phyloP scores from a whole-genome alignment of 495 filamentous ascomycete species.

The Neurospora hispaniola region DNA sequence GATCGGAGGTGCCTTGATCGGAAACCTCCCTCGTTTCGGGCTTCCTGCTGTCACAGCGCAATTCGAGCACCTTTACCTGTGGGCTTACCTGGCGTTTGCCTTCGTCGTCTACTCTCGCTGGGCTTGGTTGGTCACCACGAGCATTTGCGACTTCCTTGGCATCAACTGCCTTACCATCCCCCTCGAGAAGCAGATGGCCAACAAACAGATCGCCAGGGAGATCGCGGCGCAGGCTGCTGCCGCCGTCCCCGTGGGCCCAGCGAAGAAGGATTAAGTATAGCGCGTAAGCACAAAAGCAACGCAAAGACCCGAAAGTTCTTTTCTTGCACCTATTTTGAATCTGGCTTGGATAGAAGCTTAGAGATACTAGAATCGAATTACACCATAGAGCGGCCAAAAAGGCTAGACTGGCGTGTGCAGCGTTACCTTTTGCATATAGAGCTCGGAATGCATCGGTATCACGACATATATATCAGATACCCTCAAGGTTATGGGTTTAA shows the following conservation, averaged over 20 bases:
- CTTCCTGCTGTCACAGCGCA: slow-evolving; percentile 48
- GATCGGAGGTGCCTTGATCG: slow-evolving; percentile 70
- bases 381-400: neutral
- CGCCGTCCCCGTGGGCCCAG: neutral
- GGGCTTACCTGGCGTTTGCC: slow-evolving; percentile 71
- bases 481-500: neutral
- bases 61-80: slow-evolving; percentile 70
- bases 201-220: slow-evolving; percentile 22
- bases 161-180: slow-evolving; percentile 94
- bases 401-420: neutral
- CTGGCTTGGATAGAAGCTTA: neutral
- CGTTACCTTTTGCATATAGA: neutral
- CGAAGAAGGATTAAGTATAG: neutral
- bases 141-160: slow-evolving; percentile 82
- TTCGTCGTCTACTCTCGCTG: slow-evolving; percentile 78
- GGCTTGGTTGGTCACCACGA: slow-evolving; percentile 82
- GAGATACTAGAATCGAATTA: neutral
- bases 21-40: slow-evolving; percentile 72
- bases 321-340: neutral
- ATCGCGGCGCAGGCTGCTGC: slow-evolving; percentile 7
- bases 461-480: neutral
- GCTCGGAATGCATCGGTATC: neutral
- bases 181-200: slow-evolving; percentile 41
- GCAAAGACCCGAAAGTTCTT: neutral
- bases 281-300: neutral